A percentile compares a stretch with the other conserved stretches of the same genome.
These are phyloP conservation scores for Gossypioides kirkii DNA, from an alignment of 345 rosid species.

Conservation along the genomic window DNA sequence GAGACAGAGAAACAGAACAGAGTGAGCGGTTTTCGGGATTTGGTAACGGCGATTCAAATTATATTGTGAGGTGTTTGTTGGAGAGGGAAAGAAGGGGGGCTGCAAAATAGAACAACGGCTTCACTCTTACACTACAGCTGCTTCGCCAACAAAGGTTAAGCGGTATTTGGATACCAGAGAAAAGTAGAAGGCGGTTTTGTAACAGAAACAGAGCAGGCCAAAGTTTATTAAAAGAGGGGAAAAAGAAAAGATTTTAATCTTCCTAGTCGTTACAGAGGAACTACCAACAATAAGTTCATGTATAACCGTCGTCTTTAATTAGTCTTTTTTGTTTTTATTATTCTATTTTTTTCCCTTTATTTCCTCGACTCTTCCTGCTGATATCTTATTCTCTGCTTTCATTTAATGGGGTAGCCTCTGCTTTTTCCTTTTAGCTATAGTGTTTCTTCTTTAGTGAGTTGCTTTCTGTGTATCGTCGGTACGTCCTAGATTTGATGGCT, in stretches of 20 bases:
- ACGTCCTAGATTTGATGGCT: slow-evolving; percentile 33
- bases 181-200: slow-evolving; percentile 30
- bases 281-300: slow-evolving; percentile 14
- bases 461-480: background rate
- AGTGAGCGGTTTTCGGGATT: slow-evolving; percentile 25
- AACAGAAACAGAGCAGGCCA: slow-evolving; percentile 28
- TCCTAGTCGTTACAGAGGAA: slow-evolving; percentile 21
- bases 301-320: slow-evolving; percentile 25
- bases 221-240: background rate
- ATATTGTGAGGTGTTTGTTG: background rate
- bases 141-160: background rate
- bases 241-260: slow-evolving; percentile 8
- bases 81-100: background rate
- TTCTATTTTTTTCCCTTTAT: background rate
- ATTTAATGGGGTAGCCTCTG: slow-evolving; percentile 42
- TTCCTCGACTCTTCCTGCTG: background rate
- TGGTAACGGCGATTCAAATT: slow-evolving; percentile 26
- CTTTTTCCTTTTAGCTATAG: background rate
- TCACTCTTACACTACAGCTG: slow-evolving; percentile 14
- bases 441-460: background rate
- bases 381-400: slow-evolving; percentile 26
- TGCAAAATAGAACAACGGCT: background rate
- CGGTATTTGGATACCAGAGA: slow-evolving; percentile 17
- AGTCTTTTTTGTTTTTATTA: background rate
- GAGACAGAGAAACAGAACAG: slow-evolving; percentile 15